Evolutionary conservation across 441 rosid genomes (phyloP).

Genomic region (Jatropha podagrica): DNA sequence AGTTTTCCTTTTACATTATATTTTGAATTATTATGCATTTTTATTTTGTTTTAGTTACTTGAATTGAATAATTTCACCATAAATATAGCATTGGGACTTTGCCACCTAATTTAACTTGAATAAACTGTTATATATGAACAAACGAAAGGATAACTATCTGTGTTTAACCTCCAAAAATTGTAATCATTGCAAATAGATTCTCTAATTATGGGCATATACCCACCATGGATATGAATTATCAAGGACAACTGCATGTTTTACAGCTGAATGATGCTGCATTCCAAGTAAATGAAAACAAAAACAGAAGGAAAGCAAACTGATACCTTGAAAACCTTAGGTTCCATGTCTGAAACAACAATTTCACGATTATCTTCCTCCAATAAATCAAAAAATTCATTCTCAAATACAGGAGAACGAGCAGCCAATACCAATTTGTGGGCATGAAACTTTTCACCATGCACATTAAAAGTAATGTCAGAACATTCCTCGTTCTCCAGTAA

Average conservation of each 20-base stretch:
- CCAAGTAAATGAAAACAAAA: conserved; percentile 19
- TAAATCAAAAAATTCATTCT: conserved; percentile 35
- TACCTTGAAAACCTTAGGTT: conserved; percentile 57
- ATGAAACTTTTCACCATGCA: conserved; percentile 45
- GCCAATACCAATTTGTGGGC: conserved; percentile 60
- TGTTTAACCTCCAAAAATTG: neutral
- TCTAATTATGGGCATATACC: neutral
- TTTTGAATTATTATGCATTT: neutral
- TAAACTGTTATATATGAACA: neutral
- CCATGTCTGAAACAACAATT: conserved; percentile 37
- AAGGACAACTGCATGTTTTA: neutral
- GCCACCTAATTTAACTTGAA: neutral
- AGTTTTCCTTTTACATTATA: neutral
- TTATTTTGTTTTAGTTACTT: neutral
- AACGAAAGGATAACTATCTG: neutral
- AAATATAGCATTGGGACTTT: neutral
- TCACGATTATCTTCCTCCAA: conserved; percentile 35
- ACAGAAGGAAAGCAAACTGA: neutral
- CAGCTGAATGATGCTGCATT: neutral
- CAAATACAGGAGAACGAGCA: conserved; percentile 51
- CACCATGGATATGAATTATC: neutral
- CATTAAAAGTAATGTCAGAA: conserved; percentile 49
- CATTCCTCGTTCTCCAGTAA: conserved; percentile 46
- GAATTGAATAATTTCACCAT: neutral
- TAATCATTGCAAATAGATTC: neutral